Conservation (phyloP, 2,329 filamentous ascomycete species). For the Whalleya microplaca region DNA sequence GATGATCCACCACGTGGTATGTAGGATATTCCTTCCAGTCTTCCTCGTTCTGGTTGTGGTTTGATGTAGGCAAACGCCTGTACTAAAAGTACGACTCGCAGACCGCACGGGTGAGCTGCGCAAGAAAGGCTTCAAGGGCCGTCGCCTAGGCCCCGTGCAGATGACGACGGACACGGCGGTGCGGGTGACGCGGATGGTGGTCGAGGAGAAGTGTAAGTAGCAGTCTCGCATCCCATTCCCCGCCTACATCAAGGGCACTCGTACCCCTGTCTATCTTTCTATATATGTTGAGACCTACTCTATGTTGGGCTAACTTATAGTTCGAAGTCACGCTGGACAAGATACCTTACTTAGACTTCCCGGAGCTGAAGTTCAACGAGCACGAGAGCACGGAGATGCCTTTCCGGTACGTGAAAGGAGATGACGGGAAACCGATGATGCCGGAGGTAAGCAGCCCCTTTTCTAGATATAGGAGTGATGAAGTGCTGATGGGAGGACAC, state of each 20-base stretch:
- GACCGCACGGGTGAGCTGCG: conserved; percentile 95
- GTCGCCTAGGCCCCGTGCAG: conserved; percentile 86
- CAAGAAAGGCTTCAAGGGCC: conserved; percentile 88
- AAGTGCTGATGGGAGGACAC: neutral
- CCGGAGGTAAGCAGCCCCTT: conserved; percentile 68
- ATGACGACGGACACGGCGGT: conserved; percentile 99
- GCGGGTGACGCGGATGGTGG: conserved; percentile 86
- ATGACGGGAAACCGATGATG: conserved; percentile 83
- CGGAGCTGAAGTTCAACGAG: conserved; percentile 86
- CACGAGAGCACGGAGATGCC: conserved; percentile 97
- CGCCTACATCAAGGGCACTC: neutral
- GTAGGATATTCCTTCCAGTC: conserved; percentile 28
- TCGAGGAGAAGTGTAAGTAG: conserved; percentile 75
- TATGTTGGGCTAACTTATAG: neutral
- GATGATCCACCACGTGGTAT: conserved; percentile 92
- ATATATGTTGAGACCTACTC: neutral
- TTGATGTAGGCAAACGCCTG: neutral
- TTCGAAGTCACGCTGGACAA: conserved; percentile 72
- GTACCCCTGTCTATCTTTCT: neutral
- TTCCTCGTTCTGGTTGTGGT: neutral
- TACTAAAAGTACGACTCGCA: conserved; percentile 42
- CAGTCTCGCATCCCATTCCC: neutral
- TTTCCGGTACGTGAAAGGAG: conserved; percentile 86
- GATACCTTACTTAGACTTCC: conserved; percentile 83
- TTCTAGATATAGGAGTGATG: neutral